These are phyloP conservation scores for Colletotrichum sp. DNA, from an alignment of 2,329 filamentous ascomycete genomes.

Conservation along the genomic window DNA sequence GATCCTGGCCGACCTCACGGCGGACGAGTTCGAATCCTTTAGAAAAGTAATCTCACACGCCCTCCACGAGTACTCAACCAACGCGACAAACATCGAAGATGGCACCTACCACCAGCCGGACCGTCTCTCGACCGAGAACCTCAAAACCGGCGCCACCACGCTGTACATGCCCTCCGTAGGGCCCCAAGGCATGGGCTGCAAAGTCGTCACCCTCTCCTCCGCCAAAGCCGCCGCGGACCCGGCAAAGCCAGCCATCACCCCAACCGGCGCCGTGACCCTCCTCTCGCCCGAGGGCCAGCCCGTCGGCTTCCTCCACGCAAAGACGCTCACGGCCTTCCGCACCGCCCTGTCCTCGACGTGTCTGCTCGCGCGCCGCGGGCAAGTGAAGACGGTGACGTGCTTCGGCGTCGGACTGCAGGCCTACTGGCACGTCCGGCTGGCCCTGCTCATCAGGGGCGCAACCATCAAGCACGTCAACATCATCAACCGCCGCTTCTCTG, in stretches of 20 bases:
- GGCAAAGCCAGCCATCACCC: constrained; percentile 42
- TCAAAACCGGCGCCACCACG: constrained; percentile 60
- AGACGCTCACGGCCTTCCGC: constrained; percentile 79
- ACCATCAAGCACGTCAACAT: constrained; percentile 84
- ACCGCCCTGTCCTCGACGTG: constrained; percentile 76
- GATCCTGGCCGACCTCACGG: constrained; percentile 58
- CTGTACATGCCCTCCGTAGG: constrained; percentile 78
- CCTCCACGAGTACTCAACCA: constrained; percentile 67
- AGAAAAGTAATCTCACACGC: constrained; percentile 53
- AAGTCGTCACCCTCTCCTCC: constrained; percentile 71
- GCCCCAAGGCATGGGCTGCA: constrained; percentile 69
- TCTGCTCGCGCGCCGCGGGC: constrained; percentile 67
- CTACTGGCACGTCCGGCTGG: constrained; percentile 91
- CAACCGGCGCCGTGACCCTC: constrained; percentile 73
- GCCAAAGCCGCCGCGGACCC: constrained; percentile 31
- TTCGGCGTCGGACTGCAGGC: constrained; percentile 92
- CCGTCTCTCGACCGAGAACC: constrained; percentile 53
- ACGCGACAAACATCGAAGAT: constrained; percentile 47
- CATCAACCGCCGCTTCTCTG: constrained; percentile 75
- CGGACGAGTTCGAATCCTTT: constrained; percentile 58
- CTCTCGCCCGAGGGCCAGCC: constrained; percentile 68
- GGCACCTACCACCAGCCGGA: constrained; percentile 61
- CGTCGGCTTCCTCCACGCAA: constrained; percentile 73
- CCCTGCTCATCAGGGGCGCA: constrained; percentile 72
- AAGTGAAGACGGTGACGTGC: constrained; percentile 77